Evolutionary conservation across 2,329 filamentous ascomycete genomes (phyloP).

Genomic region (Claviceps sp.): DNA sequence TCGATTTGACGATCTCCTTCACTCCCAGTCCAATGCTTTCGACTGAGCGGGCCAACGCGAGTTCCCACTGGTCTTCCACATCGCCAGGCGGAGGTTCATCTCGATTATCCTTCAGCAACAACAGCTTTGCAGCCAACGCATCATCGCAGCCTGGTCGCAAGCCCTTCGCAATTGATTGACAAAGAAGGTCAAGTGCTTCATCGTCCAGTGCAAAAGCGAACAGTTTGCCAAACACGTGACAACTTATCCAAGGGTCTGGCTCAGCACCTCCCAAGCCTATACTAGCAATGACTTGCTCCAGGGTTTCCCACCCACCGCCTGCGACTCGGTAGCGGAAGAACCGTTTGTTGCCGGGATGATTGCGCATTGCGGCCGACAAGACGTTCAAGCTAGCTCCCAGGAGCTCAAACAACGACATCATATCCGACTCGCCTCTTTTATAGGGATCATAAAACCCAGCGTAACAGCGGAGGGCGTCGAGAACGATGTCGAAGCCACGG

Average conservation of each 20-base stretch:
- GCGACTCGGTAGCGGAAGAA: slow-evolving; percentile 72
- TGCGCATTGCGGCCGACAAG: slow-evolving; percentile 59
- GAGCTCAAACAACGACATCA: slow-evolving; percentile 51
- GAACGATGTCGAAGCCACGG: slow-evolving; percentile 61
- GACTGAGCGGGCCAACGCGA: slow-evolving; percentile 22
- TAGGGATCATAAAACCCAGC: slow-evolving; percentile 64
- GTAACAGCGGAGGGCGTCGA: slow-evolving; percentile 55
- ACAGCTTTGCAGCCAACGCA: slow-evolving; percentile 3
- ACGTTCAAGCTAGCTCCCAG: slow-evolving; percentile 61
- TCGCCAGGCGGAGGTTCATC: neutral
- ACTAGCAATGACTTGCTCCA: slow-evolving; percentile 60
- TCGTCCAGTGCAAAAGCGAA: slow-evolving; percentile 72
- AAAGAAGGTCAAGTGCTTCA: slow-evolving; percentile 57
- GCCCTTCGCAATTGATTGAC: slow-evolving; percentile 34
- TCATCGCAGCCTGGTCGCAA: slow-evolving; percentile 18
- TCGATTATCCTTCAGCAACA: slow-evolving; percentile 11
- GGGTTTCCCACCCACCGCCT: slow-evolving; percentile 62
- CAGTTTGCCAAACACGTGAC: slow-evolving; percentile 69
- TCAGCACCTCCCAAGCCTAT: slow-evolving; percentile 52
- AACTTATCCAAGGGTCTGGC: slow-evolving; percentile 52
- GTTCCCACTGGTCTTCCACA: slow-evolving; percentile 24
- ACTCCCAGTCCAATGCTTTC: slow-evolving; percentile 28
- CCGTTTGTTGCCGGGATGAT: slow-evolving; percentile 72
- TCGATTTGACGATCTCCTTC: slow-evolving; percentile 34
- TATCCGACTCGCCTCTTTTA: slow-evolving; percentile 47